Evolutionary conservation across 371 early-diverging fungal species (phyloP).

Genomic region (Lichtheimia ramosa): DNA sequence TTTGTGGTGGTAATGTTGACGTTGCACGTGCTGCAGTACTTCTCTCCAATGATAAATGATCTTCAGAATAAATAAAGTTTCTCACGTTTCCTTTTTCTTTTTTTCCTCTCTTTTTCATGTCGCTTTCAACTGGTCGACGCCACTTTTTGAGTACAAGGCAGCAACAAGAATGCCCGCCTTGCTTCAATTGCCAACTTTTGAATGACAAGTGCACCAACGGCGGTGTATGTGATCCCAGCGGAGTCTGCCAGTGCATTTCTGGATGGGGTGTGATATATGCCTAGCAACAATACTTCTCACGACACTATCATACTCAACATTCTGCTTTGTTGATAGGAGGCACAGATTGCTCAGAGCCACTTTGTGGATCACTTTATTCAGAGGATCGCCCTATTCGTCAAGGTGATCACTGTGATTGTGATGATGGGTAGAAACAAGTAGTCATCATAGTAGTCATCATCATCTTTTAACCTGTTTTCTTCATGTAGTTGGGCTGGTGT

Average conservation of each 20-base stretch:
- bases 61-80: no score
- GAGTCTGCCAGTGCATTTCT: constrained; percentile 34
- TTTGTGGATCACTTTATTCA: constrained; percentile 45
- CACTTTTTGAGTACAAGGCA: constrained; percentile 11
- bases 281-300: not conserved
- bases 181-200: constrained; percentile 47
- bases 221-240: constrained; percentile 39
- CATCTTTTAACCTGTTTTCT: no score
- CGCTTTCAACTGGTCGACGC: not conserved
- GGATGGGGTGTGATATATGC: constrained; percentile 42
- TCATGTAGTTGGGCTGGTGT: constrained; percentile 44
- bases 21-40: constrained; percentile 19
- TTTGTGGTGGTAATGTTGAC: constrained; percentile 51
- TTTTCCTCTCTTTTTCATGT: not conserved
- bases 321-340: constrained; percentile 20
- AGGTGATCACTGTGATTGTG: constrained; percentile 40
- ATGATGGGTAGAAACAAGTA: constrained; percentile 34
- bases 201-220: constrained; percentile 42
- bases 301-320: not conserved
- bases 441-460: not conserved
- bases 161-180: constrained; percentile 41
- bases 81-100: no score
- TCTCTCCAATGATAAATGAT: constrained; percentile 10
- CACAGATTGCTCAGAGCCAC: constrained; percentile 37
- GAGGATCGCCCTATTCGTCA: constrained; percentile 27